Conservation (phyloP, 805 yeast species). For the Candida taoyuanica region DNA sequence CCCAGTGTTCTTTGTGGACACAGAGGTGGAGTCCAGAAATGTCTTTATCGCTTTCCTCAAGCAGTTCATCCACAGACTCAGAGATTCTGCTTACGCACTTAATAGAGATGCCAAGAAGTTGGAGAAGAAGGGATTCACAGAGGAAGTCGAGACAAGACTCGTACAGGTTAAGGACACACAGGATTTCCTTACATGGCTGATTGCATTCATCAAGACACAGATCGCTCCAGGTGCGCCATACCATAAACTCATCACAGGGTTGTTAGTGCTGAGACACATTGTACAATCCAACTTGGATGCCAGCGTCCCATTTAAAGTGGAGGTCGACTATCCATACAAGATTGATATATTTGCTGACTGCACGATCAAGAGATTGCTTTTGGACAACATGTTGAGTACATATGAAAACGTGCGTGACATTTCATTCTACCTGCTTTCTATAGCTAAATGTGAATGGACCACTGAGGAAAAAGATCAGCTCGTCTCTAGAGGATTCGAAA, state of each 20-base stretch:
- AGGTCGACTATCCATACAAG: constrained; percentile 45
- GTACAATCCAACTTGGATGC: constrained; percentile 55
- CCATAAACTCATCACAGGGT: constrained; percentile 46
- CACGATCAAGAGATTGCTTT: constrained; percentile 43
- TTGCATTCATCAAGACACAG: constrained; percentile 33
- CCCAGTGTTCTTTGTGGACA: constrained; percentile 54
- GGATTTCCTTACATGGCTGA: constrained; percentile 38
- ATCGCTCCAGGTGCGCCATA: constrained; percentile 55
- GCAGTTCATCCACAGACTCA: constrained; percentile 56
- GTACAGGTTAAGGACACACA: constrained; percentile 30
- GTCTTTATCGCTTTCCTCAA: constrained; percentile 58
- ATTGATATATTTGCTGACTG: constrained; percentile 37
- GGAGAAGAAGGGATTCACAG: constrained; percentile 32
- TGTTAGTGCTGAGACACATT: constrained; percentile 42
- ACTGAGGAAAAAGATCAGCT: constrained; percentile 12
- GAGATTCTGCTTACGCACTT: constrained; percentile 62
- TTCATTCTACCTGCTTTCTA: constrained; percentile 41
- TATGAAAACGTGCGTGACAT: constrained; percentile 70
- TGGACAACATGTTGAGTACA: constrained; percentile 62
- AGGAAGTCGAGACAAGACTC: constrained; percentile 32
- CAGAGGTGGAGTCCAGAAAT: constrained; percentile 63
- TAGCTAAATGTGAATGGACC: constrained; percentile 21
- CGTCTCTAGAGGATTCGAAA: constrained; percentile 28
- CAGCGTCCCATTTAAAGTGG: constrained; percentile 37
- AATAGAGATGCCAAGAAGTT: constrained; percentile 47